Base-by-base conservation (phyloP, 1,139 yeast genomes). In the Kluyveromyces sp. region DNA sequence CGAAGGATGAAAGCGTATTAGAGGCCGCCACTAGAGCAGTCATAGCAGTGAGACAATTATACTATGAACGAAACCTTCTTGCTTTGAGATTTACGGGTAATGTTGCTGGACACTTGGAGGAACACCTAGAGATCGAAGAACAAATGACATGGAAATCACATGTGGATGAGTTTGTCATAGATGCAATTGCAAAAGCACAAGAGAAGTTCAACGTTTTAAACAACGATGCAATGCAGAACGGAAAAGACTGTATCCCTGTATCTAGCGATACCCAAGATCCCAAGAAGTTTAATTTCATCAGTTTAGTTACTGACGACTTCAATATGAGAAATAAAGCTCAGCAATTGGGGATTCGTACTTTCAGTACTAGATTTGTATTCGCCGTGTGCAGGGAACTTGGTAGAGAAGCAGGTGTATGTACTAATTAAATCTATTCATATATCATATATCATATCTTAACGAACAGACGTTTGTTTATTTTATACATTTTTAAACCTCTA, bases 1-100 rank as follows among this genome's bases (percentile, higher is more conserved):
- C 88, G 3, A 76, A 80, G 26, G 94, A 84, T 59, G 83, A 83
- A 4, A 78, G 85, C 3, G 81, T 83, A 31, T 80, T 88, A 2
- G 94, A 84, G 61, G 84, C 90, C 1, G 92, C 92, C 1, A 83
- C 92, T 0, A 69, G 92, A 48, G 84, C 89, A 1, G 89, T 84
- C 21, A 81, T 83, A 21, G 81, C 83, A 4, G 75, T 83, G 32
- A 71, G 90, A 50, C 89, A 83, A 56, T 67, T 84, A 47, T 81
- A 79, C 56, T 64, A 74, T 30, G 81, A 83, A 41, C 71, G 74
- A 75, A 77, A 66, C 71, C 81, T 48, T 59, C 74, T 50, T 77
- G 84, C 72, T 69, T 75, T 71, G 78, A 80, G 69, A 72, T 79
- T 67, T 75, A 82, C 69, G 67, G 85, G 64, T 69, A 78, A 67